A percentile compares a stretch with the other conserved stretches of the same genome.
phyloP scores from a whole-genome alignment of 441 rosid species.

The Populus hybrid region DNA sequence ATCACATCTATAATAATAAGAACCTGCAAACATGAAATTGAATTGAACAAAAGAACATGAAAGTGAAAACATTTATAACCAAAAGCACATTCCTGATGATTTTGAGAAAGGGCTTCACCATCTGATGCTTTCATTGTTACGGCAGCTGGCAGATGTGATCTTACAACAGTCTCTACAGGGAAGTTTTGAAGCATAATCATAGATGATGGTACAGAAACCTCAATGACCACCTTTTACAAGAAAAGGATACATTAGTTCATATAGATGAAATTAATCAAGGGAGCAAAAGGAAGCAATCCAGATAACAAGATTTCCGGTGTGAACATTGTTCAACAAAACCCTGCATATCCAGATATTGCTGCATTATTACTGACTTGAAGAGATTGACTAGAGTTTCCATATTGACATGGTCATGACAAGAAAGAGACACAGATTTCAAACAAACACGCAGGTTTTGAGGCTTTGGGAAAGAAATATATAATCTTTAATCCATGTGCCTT shows the following conservation, averaged over 20 bases:
- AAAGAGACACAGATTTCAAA: background rate
- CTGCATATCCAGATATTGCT: background rate
- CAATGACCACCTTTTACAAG: constrained; percentile 67
- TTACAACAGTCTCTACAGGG: constrained; percentile 83
- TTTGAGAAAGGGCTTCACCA: constrained; percentile 45
- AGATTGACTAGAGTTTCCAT: too few species aligned
- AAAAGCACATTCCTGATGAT: constrained; percentile 18
- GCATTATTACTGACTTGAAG: background rate
- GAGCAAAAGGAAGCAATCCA: background rate
- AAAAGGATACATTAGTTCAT: background rate
- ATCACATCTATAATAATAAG: constrained; percentile 67
- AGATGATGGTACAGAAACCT: constrained; percentile 76
- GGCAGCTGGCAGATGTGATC: constrained; percentile 80
- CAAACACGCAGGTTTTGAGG: background rate
- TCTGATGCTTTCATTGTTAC: constrained; percentile 76
- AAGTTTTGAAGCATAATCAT: constrained; percentile 78
- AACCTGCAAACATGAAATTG: constrained; percentile 52
- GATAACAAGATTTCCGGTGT: background rate
- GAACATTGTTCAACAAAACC: background rate
- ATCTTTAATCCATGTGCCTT: background rate
- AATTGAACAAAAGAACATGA: constrained; percentile 26
- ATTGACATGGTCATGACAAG: background rate
- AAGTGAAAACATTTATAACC: constrained; percentile 20
- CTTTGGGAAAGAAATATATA: background rate
- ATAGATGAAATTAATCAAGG: background rate